Evolutionary conservation across 192 early-diverging fungal genomes (phyloP), one percentile per base, ranked within the genome.

Genomic region (Backusella liffmaniae): DNA sequence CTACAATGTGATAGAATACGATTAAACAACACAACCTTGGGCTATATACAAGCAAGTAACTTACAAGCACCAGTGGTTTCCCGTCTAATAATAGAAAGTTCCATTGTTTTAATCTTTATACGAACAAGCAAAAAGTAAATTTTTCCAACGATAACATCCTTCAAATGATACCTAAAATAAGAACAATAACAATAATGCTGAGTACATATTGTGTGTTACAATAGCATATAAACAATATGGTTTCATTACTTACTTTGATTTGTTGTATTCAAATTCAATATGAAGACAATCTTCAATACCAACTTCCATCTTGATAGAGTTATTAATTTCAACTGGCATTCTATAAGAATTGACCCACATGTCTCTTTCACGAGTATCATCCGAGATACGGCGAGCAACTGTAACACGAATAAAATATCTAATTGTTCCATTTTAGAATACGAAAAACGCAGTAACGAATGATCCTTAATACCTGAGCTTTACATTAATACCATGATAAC

Each of bases 181-280:
- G 4, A 65, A 66, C 30, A 72, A 29, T 8, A 36, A n/a, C 46
- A n/a, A 42, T 59, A 13, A 29, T 15, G 39, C 78, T 41, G n/a
- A 67, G 21, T 18, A 62, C n/a, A n/a, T n/a, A 49, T 49, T 18
- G 7, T 29, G 18, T n/a, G 7, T 23, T 46, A 39, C 72, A 21
- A 53, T 37, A 15, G 69, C 35, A 18, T 15, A 6, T 68, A 70
- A 29, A 44, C 4, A 36, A 5, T 42, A 30, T 46, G 36, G 34
- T 4, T n/a, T 21, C 2, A 30, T 29, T 16, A 83, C 87, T 68
- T 83, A 99, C 92, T 92, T 96, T 71, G 92, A 94, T 84, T 97
- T 98, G 89, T 98, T 99, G 85, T 98, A 98, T 86, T 99, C 98
- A 70, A 99, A 99, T 79, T 99, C 98, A 77, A 99, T 98, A 76